Percentiles rank a stretch among this genome's conserved stretches.
Conservation (phyloP, 2,329 filamentous ascomycete genomes). For the Sporothrix humicola region DNA sequence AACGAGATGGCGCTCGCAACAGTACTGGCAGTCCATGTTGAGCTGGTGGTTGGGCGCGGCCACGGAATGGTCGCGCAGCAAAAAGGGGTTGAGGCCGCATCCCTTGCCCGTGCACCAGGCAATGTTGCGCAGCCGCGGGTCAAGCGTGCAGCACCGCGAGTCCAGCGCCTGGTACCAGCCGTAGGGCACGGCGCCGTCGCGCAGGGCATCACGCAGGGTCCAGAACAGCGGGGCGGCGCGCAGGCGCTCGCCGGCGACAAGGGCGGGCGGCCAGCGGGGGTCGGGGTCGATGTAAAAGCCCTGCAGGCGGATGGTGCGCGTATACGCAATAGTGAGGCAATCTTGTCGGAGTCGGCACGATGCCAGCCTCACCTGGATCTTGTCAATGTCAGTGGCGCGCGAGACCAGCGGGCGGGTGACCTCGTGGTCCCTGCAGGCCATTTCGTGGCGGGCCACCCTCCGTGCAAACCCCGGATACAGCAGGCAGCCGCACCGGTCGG, state of each 20-base stretch:
- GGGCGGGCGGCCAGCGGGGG: not conserved
- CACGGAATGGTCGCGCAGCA: too few relatives aligned
- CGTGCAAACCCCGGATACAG: conserved; percentile 20
- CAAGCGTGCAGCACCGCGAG: not conserved
- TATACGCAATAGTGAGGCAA: not conserved
- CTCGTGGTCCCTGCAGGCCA: conserved; percentile 3
- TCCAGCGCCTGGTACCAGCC: conserved; percentile 8
- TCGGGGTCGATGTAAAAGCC: not conserved
- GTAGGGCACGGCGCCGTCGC: not conserved
- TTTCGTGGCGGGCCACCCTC: not conserved
- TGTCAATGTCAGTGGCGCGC: not conserved
- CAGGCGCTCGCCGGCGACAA: not conserved
- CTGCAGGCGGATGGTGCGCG: conserved; percentile 1
- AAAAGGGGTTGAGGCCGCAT: too few relatives aligned
- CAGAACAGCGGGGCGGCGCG: not conserved
- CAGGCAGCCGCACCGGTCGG: conserved; percentile 31
- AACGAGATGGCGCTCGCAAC: too few relatives aligned
- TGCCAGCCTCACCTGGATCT: not conserved
- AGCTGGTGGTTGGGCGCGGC: too few relatives aligned
- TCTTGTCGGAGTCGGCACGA: not conserved
- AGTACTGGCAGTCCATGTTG: too few relatives aligned
- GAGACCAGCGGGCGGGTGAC: not conserved
- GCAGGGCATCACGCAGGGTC: not conserved
- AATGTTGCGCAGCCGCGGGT: too few relatives aligned
- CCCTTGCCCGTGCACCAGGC: too few relatives aligned